Base-by-base conservation (phyloP, 441 rosid species). In the Populus hybrid region DNA sequence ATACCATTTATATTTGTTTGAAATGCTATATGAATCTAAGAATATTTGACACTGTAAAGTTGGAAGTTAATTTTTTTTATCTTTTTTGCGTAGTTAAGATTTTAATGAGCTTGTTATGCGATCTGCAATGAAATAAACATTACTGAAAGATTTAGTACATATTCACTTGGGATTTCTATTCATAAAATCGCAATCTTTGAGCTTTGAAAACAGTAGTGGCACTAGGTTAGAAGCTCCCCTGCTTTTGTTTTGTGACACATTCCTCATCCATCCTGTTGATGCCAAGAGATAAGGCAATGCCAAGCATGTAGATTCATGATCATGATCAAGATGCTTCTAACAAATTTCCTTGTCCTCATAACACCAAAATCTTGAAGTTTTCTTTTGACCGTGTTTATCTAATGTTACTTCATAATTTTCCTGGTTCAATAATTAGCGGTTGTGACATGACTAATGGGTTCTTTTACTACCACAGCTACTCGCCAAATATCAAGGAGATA, bases 401-500 rank as follows among this genome's bases (percentile, higher is more conserved):
- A 21, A 35, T 64, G n/a, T 67, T 69, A 34, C 14, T 21, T 18
- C 1, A n/a, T 46, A 53, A 71, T 23, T 38, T 24, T 59, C 53
- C 8, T 16, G 66, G 23, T 71, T 21, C 18, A 70, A 20, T 66
- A 42, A 34, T 61, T 64, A 57, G 75, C 2, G 5, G 68, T 36
- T 66, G 8, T 67, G 21, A 21, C n/a, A 59, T 53, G 69, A 78
- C 53, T 34, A 11, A 66, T 71, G 64, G 40, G 67, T 11, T 28
- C 35, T 76, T 59, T 69, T 75, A n/a, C 66, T 5, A 50, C 79
- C 40, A 46, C 86, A 93, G 97, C 82, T 93, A 92, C 87, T 93
- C 98, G 1, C 98, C 98, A 23, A 90, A 85, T 79, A 82, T 92
- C 80, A 89, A 91, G 88, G 99, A 93, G 88, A 86, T 95, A 67